Conservation (phyloP, 805 yeast genomes). For the Sugiyamaella boreocaroliniensis region DNA sequence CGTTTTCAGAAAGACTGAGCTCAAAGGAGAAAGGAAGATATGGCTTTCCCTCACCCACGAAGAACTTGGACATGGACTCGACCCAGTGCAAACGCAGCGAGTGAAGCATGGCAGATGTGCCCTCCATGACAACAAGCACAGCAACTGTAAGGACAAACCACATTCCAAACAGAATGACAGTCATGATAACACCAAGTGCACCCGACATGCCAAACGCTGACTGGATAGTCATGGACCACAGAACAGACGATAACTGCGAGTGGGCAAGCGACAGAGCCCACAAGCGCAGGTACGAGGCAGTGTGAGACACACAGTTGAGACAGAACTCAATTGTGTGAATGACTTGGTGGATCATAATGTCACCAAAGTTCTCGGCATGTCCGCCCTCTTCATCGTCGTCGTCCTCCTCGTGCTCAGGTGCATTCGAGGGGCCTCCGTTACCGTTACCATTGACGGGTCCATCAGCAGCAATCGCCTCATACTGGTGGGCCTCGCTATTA, state of each 20-base stretch:
- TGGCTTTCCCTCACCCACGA: constrained; percentile 91
- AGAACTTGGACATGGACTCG: constrained; percentile 96
- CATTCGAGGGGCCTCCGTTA: constrained; percentile 15
- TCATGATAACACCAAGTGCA: constrained; percentile 57
- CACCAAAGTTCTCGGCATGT: constrained; percentile 71
- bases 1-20: constrained; percentile 1
- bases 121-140: constrained; percentile 94
- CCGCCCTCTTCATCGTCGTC: constrained; percentile 50
- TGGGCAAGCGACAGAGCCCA: constrained; percentile 98
- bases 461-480: constrained; percentile 37
- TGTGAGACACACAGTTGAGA: constrained; percentile 94
- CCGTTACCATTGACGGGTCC: constrained; percentile 18
- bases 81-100: constrained; percentile 99
- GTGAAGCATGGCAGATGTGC: constrained; percentile 98
- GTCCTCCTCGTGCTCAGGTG: constrained; percentile 26
- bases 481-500: constrained; percentile 43
- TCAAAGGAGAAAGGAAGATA: constrained; percentile 81
- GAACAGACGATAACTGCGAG: constrained; percentile 88
- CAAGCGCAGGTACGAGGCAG: constrained; percentile 90
- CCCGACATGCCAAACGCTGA: constrained; percentile 70
- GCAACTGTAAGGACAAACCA: constrained; percentile 92
- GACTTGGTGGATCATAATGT: constrained; percentile 92
- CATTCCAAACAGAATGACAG: constrained; percentile 79
- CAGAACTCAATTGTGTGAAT: constrained; percentile 98
- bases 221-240: constrained; percentile 92